Base-by-base conservation (phyloP, 139 green algal genomes). In the Microglena sp. region DNA sequence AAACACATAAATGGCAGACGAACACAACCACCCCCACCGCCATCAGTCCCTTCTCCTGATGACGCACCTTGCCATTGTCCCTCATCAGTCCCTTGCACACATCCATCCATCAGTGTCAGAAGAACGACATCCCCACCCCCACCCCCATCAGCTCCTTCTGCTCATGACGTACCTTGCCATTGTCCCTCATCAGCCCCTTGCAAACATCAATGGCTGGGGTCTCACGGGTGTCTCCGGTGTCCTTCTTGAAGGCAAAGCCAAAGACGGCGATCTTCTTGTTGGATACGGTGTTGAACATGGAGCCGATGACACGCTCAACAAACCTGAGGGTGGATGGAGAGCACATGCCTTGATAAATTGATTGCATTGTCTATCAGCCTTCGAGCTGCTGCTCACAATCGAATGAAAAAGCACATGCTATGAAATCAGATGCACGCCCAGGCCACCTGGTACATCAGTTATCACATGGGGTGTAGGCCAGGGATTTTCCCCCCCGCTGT, bases 161-260 rank as follows among this genome's bases (percentile, higher is more conserved):
- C n/a, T n/a, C n/a, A n/a, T n/a, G n/a, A n/a, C n/a, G n/a, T n/a
- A n/a, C n/a, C n/a, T n/a, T n/a, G n/a, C n/a, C n/a, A n/a, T n/a
- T n/a, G n/a, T n/a, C n/a, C n/a, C n/a, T n/a, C 40, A 18, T 11
- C 40, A 24, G 40, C 50, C 6, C 77, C 68, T 90, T 86, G 83
- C 89, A 96, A 8, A 99, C 94, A 67, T 99, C 94, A 31, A 99
- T 97, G 40, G 94, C 94, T 5, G 94, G 92, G 0, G 94, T 98
- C 81, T 99, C 94, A 62, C 94, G 87, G 1, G 94, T 99, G 81
- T 99, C 94, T 7, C 83, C 77, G 1, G 82, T 90, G 72, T 92
- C 88, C 83, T 97, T 99, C 82, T 99, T 99, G 88, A 99, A 99
- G 24, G 94, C 94, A 77, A 99, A 99, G 60, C 94, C 94, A n/a